Evolutionary conservation across 257 asterid genomes (phyloP).

Genomic region (Capsicum rhomboideum): DNA sequence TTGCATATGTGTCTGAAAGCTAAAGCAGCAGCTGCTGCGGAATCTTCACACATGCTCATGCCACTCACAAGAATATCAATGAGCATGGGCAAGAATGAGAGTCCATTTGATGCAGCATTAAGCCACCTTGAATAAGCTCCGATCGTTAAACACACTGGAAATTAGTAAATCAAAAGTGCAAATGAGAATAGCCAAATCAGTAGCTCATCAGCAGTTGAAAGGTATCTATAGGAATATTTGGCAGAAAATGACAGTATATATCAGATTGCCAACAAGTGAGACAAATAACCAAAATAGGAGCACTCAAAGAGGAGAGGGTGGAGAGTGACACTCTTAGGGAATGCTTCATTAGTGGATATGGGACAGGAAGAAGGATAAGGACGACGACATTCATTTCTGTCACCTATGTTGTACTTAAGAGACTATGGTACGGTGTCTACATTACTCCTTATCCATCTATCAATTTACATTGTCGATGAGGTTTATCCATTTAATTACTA

Average conservation of each 20-base stretch:
- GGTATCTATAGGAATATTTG: neutral
- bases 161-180: constrained; percentile 5
- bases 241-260: neutral
- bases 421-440: neutral
- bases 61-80: constrained; percentile 89
- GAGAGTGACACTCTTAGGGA: neutral
- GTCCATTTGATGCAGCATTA: constrained; percentile 70
- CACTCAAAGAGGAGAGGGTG: neutral
- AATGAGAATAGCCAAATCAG: neutral
- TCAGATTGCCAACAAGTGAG: neutral
- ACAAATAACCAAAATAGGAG: neutral
- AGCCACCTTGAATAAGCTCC: constrained; percentile 99
- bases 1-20: constrained; percentile 92
- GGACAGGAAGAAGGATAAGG: neutral
- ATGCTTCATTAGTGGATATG: neutral
- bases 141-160: constrained; percentile 67
- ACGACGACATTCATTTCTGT: neutral
- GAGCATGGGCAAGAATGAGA: constrained; percentile 80
- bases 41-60: constrained; percentile 88
- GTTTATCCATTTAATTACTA: neutral
- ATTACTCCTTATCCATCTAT: neutral
- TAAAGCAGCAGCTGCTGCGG: constrained; percentile 95
- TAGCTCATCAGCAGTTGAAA: neutral
- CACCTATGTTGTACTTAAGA: neutral
- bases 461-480: neutral